These are phyloP conservation scores for Globisporangium splendens DNA, from an alignment of 352 stramenopile species.

Conservation along the genomic window DNA sequence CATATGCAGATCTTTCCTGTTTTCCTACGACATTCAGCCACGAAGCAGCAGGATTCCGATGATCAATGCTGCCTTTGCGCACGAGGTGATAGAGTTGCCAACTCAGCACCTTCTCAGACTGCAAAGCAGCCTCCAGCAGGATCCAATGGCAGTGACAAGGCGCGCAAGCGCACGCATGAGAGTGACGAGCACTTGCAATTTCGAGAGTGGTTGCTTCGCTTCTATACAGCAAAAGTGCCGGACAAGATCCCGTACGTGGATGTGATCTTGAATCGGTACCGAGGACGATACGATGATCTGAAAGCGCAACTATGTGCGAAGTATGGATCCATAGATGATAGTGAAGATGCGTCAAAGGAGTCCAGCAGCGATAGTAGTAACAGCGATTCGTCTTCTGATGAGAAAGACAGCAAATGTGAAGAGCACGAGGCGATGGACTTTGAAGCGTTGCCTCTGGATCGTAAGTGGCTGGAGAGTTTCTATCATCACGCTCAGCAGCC, in stretches of 20 bases:
- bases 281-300: slow-evolving; percentile 49
- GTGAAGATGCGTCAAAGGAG: neutral
- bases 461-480: slow-evolving; percentile 49
- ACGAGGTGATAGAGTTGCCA: neutral
- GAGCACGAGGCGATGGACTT: slow-evolving; percentile 9
- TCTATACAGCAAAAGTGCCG: slow-evolving; percentile 41
- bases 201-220: slow-evolving; percentile 41
- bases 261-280: slow-evolving; percentile 53
- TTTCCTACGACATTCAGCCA: slow-evolving; percentile 6
- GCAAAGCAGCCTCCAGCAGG: neutral
- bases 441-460: slow-evolving; percentile 26
- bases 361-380: neutral
- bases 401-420: slow-evolving; percentile 6
- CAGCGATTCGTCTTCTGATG: slow-evolving; percentile 17
- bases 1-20: slow-evolving; percentile 31
- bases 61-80: slow-evolving; percentile 5
- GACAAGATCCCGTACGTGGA: slow-evolving; percentile 55
- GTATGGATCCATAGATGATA: slow-evolving; percentile 30
- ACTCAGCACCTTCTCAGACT: neutral
- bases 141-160: neutral
- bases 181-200: slow-evolving; percentile 28
- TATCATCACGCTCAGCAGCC: slow-evolving; percentile 44
- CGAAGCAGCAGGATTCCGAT: neutral
- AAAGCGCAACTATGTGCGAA: slow-evolving; percentile 48
- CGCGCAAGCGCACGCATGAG: slow-evolving; percentile 12